Evolutionary conservation across 1,284 basidiomycete genomes (phyloP), one percentile per base, ranked within the genome.

Genomic region (Marasmius oreades): DNA sequence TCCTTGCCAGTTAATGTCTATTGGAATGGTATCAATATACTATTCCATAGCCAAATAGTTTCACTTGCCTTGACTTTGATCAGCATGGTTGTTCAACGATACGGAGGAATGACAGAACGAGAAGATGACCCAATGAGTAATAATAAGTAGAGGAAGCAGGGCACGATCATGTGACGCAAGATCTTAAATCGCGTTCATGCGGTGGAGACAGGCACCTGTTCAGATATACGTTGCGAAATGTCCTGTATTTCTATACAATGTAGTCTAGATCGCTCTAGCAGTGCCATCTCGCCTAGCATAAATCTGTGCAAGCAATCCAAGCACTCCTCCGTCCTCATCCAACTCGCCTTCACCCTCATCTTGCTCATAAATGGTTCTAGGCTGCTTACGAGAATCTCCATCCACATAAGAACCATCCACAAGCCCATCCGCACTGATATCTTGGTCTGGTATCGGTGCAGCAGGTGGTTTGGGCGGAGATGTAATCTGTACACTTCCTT

Each of bases 1-100:
- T 93, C 93, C 73, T 95, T 95, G 62, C 93, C 93, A 47, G 93
- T 96, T 28, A 96, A 81, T 44, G 93, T 96, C 92, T 95, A 62
- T 47, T 50, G 23, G 31, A 55, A 8, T 45, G 39, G 39, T 11
- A 52, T 63, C 53, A 56, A 61, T 46, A 50, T 55, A 57, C 51
- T n/a, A 53, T 59, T 57, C n/a, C 20, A 54, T 24, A 53, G 26
- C 55, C 57, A 31, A 20, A 52, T 52, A 44, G 31, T 54, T 42
- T 23, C 22, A 59, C 76, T 55, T 59, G 85, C 89, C 85, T 90
- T 91, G 66, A 92, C 88, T 80, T 91, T 92, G 73, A 92, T 90
- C 69, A 89, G 70, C 89, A 92, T 92, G 63, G 56, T 74, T 61
- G 62, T 46, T 55, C 34, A 36, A 44, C 45, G 45, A 36, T 34